Base-by-base conservation (phyloP, 345 rosid genomes). In the Populus nigra region DNA sequence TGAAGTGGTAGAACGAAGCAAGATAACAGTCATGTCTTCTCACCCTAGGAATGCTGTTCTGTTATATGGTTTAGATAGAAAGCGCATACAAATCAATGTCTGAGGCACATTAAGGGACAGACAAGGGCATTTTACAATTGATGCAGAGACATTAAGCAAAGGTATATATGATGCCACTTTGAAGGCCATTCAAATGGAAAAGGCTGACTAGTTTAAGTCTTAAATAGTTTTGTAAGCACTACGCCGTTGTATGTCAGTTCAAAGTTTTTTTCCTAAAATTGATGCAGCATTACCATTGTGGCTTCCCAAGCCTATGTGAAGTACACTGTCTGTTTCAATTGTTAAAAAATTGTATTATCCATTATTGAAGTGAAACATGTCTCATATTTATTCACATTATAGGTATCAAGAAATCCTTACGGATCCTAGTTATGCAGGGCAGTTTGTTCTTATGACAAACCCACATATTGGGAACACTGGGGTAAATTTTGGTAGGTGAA, bases 391-490 rank as follows among this genome's bases (percentile, higher is more conserved):
- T 67, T 66, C 73, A 36, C 74, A 20, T n/a, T 84, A 78, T 86
- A 96, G 97, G 86, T 96, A 96, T 88, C 99, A 94, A 85, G 99
- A 96, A 84, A 96, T 96, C 83, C 91, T 96, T 1, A 94, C 97
- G 16, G 99, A 94, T 80, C 99, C 98, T 50, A 96, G 99, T 84
- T 94, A 94, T 75, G 97, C 97, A 1, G 97, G 97, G 5, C 98
- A 96, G 84, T 96, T 94, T 89, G 99, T 94, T 78, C 75, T 96
- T 77, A 96, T 92, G 99, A 96, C 99, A 47, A 92, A 91, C 85
- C 99, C 98, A 5, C 98, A 92, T 79, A 96, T 93, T 77, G 98
- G 99, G 83, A 94, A 96, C 83, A 96, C 99, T 22, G 97, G 98
- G 72, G 91, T 96, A 59, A 96, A 96, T 87, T 88, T 86, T 49